Percentiles rank a stretch among this genome's conserved stretches.
Conservation (phyloP, 805 yeast species). For the Myxozyma monticola region DNA sequence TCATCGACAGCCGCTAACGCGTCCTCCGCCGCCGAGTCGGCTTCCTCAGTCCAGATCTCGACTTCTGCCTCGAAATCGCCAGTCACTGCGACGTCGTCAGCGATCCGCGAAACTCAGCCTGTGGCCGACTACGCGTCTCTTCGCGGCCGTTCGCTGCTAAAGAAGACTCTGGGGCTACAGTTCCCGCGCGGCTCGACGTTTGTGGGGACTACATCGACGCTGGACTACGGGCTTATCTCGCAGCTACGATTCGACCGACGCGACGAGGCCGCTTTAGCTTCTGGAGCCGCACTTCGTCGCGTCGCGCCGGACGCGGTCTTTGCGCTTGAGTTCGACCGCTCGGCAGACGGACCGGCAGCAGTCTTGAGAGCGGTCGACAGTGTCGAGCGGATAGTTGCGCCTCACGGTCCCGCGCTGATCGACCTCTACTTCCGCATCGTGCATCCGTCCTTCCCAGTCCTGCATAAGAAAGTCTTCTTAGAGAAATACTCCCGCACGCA, state of each 20-base stretch:
- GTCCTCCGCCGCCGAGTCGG: background rate
- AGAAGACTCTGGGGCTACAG: conserved; percentile 71
- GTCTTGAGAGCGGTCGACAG: conserved; percentile 79
- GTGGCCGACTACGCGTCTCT: conserved; percentile 66
- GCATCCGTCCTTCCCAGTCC: conserved; percentile 88
- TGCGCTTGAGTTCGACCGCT: conserved; percentile 69
- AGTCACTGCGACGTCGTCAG: background rate
- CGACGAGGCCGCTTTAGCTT: conserved; percentile 76
- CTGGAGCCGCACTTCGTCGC: conserved; percentile 67
- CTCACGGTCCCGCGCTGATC: conserved; percentile 72
- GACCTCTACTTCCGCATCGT: conserved; percentile 80
- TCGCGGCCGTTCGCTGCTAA: conserved; percentile 62
- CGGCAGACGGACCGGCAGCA: conserved; percentile 63
- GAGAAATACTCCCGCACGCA: conserved; percentile 91
- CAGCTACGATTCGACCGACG: conserved; percentile 64
- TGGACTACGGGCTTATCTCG: conserved; percentile 70
- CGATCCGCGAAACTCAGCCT: conserved; percentile 42
- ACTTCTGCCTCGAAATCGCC: background rate
- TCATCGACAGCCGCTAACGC: background rate
- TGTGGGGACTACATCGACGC: conserved; percentile 84
- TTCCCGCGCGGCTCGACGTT: conserved; percentile 87
- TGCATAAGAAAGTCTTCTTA: conserved; percentile 86
- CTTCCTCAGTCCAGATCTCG: background rate
- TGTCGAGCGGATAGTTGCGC: conserved; percentile 83
- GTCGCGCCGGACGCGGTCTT: conserved; percentile 78